phyloP scores from a whole-genome alignment of 352 stramenopile genomes.

The Globisporangium spiculum region DNA sequence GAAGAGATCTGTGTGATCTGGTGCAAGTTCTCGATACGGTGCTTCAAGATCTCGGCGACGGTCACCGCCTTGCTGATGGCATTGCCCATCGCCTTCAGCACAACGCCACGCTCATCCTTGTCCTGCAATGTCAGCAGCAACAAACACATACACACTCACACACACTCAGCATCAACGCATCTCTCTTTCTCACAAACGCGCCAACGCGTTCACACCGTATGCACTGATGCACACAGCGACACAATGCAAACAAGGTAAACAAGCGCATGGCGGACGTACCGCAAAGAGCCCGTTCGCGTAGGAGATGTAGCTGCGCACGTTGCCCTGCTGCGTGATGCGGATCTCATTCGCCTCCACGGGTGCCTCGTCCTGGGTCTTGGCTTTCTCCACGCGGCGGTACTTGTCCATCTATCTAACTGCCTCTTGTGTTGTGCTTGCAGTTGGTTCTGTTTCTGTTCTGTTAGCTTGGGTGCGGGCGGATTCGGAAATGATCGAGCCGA shows the following conservation, averaged over 20 bases:
- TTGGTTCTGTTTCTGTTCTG: neutral
- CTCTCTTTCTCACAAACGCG: neutral
- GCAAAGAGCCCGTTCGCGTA: slow-evolving; percentile 74
- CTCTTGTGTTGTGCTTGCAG: neutral
- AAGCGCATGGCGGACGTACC: slow-evolving; percentile 27
- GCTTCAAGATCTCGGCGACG: slow-evolving; percentile 82
- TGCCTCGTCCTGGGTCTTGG: slow-evolving; percentile 41
- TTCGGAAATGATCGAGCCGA: neutral
- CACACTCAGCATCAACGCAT: neutral
- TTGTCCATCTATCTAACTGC: slow-evolving; percentile 53
- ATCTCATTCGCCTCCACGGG: slow-evolving; percentile 68
- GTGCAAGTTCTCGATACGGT: slow-evolving; percentile 65
- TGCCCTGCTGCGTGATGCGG: slow-evolving; percentile 80
- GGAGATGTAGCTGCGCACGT: slow-evolving; percentile 78
- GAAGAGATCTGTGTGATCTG: slow-evolving; percentile 79
- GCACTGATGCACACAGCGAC: neutral
- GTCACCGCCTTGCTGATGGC: slow-evolving; percentile 85
- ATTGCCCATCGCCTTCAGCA: slow-evolving; percentile 82
- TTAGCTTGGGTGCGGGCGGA: neutral
- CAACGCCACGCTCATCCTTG: slow-evolving; percentile 56
- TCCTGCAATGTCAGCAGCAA: slow-evolving; percentile 32
- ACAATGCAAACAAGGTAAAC: neutral
- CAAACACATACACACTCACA: neutral
- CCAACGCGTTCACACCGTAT: neutral
- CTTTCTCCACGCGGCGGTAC: slow-evolving; percentile 77